phyloP scores from a whole-genome alignment of 306 rosid species.

The Cicer cuneatum region DNA sequence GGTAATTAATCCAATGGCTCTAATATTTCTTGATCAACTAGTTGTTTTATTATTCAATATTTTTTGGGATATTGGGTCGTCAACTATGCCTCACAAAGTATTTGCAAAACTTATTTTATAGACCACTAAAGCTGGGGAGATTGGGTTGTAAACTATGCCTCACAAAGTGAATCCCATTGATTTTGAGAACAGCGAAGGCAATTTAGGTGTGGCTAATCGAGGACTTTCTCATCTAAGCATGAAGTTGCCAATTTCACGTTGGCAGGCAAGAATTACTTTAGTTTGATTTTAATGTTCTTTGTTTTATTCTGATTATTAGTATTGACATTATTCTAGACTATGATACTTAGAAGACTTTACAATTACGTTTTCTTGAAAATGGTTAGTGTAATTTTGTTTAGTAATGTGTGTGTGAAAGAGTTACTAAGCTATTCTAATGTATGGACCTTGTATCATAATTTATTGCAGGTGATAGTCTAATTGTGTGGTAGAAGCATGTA shows the following conservation, averaged over 20 bases:
- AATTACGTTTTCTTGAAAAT: conserved; percentile 24
- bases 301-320: conserved; percentile 3
- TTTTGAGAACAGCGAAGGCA: conserved; percentile 96
- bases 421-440: conserved; percentile 3
- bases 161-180: conserved; percentile 98
- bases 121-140: conserved; percentile 78
- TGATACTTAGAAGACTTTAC: background rate
- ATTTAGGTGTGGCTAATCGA: conserved; percentile 84
- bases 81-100: too few species aligned
- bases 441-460: conserved; percentile 24
- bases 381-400: background rate
- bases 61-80: too few species aligned
- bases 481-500: background rate
- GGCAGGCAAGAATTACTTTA: conserved; percentile 65
- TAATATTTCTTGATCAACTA: too few species aligned
- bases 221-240: conserved; percentile 72
- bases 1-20: too few species aligned
- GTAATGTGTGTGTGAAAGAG: background rate
- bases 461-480: conserved; percentile 14
- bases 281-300: conserved; percentile 26
- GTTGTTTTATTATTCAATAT: too few species aligned
- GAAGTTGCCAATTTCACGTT: conserved; percentile 88
- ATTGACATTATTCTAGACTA: conserved; percentile 29
- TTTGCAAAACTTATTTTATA: conserved; percentile 26
- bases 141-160: conserved; percentile 94